Evolutionary conservation across 2,329 filamentous ascomycete species (phyloP).

Genomic region (Ploettnerulaceae sp.): DNA sequence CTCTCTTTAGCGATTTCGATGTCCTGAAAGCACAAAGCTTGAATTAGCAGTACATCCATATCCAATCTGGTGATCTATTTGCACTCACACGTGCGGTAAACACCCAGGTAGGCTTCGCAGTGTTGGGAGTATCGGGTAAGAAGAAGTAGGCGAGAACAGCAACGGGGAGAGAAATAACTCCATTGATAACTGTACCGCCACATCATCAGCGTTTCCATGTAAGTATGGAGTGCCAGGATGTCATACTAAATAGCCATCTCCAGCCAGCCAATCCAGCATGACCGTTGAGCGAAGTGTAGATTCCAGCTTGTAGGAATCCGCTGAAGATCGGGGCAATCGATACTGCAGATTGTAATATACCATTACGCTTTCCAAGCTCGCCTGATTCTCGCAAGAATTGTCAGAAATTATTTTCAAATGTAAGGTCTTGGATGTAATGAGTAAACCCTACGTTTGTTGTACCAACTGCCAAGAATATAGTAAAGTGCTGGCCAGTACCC

Average conservation of each 20-base stretch:
- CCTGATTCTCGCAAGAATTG: neutral
- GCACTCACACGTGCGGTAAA: constrained; percentile 14
- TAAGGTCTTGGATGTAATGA: no score
- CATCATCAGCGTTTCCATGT: neutral
- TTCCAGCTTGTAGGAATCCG: constrained; percentile 52
- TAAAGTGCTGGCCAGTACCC: constrained; percentile 51
- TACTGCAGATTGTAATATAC: constrained; percentile 53
- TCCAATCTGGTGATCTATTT: neutral
- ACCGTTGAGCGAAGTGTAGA: constrained; percentile 28
- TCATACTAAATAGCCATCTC: constrained; percentile 45
- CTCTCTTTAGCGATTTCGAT: constrained; percentile 42
- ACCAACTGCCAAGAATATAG: constrained; percentile 56
- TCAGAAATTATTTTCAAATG: no score
- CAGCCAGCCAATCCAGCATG: constrained; percentile 43
- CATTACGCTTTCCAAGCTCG: constrained; percentile 55
- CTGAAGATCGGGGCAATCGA: constrained; percentile 54
- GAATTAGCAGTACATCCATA: neutral
- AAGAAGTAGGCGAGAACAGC: constrained; percentile 46
- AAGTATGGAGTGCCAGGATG: neutral
- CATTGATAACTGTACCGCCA: constrained; percentile 38
- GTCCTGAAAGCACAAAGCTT: constrained; percentile 32
- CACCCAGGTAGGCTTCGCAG: constrained; percentile 38
- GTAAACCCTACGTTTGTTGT: constrained; percentile 44
- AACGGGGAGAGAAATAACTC: constrained; percentile 49
- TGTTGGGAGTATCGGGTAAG: constrained; percentile 42